These are phyloP conservation scores for Tetracentron sinense DNA, from an alignment of 164 flowering plant species.

Conservation along the genomic window DNA sequence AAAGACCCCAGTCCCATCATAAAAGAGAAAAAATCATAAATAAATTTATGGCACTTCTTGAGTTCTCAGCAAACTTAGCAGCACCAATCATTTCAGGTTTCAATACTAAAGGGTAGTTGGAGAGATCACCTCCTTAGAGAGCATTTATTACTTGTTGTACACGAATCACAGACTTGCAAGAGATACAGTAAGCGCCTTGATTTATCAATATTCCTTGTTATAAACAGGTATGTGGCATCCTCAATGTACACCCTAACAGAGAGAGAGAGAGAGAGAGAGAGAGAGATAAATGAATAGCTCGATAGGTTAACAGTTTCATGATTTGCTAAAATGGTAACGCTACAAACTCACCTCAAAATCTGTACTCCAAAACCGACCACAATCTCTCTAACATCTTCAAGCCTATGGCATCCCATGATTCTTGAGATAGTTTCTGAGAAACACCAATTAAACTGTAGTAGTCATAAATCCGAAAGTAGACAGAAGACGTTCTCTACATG, in stretches of 20 bases:
- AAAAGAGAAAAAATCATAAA: conserved; percentile 9
- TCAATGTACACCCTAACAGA: conserved; percentile 44
- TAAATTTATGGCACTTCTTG: neutral
- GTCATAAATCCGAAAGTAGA: neutral
- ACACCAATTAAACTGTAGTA: conserved; percentile 7
- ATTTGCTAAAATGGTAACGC: neutral
- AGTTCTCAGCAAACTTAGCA: neutral
- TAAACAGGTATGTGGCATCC: conserved; percentile 39
- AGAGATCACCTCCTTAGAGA: conserved; percentile 42
- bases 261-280: neutral
- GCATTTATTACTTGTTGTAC: conserved; percentile 17
- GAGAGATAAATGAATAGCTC: neutral
- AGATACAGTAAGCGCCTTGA: conserved; percentile 40
- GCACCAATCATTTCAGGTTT: neutral
- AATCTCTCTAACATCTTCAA: conserved; percentile 56
- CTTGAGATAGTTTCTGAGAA: conserved; percentile 34
- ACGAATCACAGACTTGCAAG: conserved; percentile 32
- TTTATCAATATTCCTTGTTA: conserved; percentile 51
- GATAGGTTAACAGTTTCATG: neutral
- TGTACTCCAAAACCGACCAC: conserved; percentile 63
- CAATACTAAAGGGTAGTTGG: conserved; percentile 1
- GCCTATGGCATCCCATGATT: conserved; percentile 42
- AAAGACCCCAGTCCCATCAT: conserved; percentile 28
- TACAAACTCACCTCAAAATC: conserved; percentile 52
- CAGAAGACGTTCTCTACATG: neutral